Base-by-base conservation (phyloP, 2,329 filamentous ascomycete species). In the Colletotrichum lentis region DNA sequence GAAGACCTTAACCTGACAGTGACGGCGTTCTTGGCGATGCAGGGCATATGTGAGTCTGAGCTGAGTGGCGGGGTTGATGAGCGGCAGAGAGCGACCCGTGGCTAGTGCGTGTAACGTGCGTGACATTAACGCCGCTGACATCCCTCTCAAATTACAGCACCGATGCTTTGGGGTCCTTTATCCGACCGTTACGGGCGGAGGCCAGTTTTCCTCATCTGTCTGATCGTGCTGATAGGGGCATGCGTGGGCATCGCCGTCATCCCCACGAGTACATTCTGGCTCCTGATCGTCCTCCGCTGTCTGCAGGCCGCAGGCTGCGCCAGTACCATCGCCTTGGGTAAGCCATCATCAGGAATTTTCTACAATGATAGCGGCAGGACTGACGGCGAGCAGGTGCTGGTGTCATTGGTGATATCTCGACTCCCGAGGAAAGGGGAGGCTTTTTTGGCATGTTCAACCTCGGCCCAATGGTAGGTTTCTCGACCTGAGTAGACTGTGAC, bases 161-260 rank as follows among this genome's bases (percentile, higher is more conserved):
- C 76, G 1, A 77, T 78, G 74, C 71, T 79, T 6, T 79, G 77
- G 77, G 77, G 77, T 7, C 73, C 77, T 1, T 64, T 79, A 4
- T 78, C 76, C 1, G 77, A 78, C 57, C 73, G 74, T 3, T 76
- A 75, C 54, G 77, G 77, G 16, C 71, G 77, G 2, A 70, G 77
- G 5, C 75, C 76, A 0, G 54, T 77, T 2, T 77, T 77, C 10
- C 20, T 77, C 0, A 58, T 72, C 49, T 78, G 76, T 52, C 65
- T 79, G 11, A 44, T 72, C 5, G 73, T 79, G 3, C 69, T 79
- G 7, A 67, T 77, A 2, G 76, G 73, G 7, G 74, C 77, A 0
- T 76, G 77, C 50, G 70, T 78, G 6, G 76, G 77, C 2, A 70
- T 79, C 39, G 76, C 76, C 0, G 59, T 78, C 0, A 77, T 76